Conservation (phyloP, 768 basidiomycete genomes). For the Hortiboletus campestris region DNA sequence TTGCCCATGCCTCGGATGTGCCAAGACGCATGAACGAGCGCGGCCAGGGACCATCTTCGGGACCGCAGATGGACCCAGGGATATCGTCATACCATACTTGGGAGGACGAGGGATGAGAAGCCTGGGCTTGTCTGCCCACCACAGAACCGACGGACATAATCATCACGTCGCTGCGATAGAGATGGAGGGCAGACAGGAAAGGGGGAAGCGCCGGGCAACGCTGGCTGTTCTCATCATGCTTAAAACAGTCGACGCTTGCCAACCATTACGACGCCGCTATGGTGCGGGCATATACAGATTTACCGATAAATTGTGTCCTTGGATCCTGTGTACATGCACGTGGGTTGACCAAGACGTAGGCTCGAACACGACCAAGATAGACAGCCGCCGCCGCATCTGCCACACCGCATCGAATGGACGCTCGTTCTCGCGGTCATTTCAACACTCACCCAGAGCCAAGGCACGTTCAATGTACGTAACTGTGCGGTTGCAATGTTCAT, state of each 20-base stretch:
- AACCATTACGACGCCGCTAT: slow-evolving; percentile 22
- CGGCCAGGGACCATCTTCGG: slow-evolving; percentile 67
- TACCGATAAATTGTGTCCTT: slow-evolving; percentile 21
- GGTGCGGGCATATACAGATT: slow-evolving; percentile 20
- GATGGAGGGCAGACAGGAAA: not conserved
- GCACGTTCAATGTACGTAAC: slow-evolving; percentile 17
- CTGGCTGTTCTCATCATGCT: slow-evolving; percentile 10
- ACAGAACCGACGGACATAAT: slow-evolving; percentile 17
- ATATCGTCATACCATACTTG: slow-evolving; percentile 61
- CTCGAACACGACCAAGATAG: slow-evolving; percentile 12
- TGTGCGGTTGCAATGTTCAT: not conserved
- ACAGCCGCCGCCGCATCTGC: slow-evolving; percentile 14
- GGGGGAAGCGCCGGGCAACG: slow-evolving; percentile 3
- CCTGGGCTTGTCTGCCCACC: slow-evolving; percentile 11
- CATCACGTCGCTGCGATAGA: slow-evolving; percentile 10
- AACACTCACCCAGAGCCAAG: slow-evolving; percentile 1
- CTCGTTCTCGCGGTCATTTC: slow-evolving; percentile 30
- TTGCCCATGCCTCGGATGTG: slow-evolving; percentile 52
- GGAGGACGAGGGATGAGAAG: slow-evolving; percentile 19
- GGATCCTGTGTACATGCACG: slow-evolving; percentile 27
- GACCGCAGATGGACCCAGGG: slow-evolving; percentile 57
- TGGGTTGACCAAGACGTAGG: slow-evolving; percentile 14
- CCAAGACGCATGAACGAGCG: slow-evolving; percentile 52
- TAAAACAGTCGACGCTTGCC: slow-evolving; percentile 32
- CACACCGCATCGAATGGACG: not conserved